These are phyloP conservation scores for Yueomyces sp. DNA, from an alignment of 1,139 yeast genomes.

Conservation along the genomic window DNA sequence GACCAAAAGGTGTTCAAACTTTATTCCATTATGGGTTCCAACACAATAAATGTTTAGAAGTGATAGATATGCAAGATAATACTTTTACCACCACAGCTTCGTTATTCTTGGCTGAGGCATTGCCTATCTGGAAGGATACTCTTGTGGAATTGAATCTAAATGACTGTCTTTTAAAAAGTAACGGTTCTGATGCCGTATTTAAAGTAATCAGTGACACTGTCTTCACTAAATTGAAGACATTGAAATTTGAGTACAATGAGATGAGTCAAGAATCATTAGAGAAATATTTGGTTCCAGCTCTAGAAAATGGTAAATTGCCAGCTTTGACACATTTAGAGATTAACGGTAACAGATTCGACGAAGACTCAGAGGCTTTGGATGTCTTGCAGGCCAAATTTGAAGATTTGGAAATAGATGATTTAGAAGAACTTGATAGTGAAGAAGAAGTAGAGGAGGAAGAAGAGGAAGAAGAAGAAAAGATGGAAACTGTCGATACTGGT, in stretches of 20 bases:
- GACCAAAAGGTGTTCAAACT: constrained; percentile 81
- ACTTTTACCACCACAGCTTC: constrained; percentile 86
- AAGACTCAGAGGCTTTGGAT: constrained; percentile 51
- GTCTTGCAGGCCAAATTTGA: constrained; percentile 45
- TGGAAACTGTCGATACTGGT: constrained; percentile 40
- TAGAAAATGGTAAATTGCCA: constrained; percentile 45
- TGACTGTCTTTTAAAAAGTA: constrained; percentile 74
- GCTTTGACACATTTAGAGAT: constrained; percentile 57
- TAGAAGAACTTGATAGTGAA: constrained; percentile 82
- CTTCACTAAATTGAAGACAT: constrained; percentile 34
- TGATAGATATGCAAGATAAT: constrained; percentile 86
- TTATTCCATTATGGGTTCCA: constrained; percentile 64
- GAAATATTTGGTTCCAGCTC: constrained; percentile 35
- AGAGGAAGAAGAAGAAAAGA: constrained; percentile 51
- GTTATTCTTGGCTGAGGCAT: constrained; percentile 47
- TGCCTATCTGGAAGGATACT: constrained; percentile 40
- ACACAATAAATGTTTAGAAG: constrained; percentile 45
- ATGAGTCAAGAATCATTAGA: constrained; percentile 54
- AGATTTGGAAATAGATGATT: constrained; percentile 81
- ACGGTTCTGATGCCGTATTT: constrained; percentile 50
- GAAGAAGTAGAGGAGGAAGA: constrained; percentile 69
- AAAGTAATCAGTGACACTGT: constrained; percentile 34
- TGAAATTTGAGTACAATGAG: constrained; percentile 84
- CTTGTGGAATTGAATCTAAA: constrained; percentile 73
- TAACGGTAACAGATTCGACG: constrained; percentile 84